Evolutionary conservation across 345 rosid genomes (phyloP).

Genomic region (Rhizophora apiculata): DNA sequence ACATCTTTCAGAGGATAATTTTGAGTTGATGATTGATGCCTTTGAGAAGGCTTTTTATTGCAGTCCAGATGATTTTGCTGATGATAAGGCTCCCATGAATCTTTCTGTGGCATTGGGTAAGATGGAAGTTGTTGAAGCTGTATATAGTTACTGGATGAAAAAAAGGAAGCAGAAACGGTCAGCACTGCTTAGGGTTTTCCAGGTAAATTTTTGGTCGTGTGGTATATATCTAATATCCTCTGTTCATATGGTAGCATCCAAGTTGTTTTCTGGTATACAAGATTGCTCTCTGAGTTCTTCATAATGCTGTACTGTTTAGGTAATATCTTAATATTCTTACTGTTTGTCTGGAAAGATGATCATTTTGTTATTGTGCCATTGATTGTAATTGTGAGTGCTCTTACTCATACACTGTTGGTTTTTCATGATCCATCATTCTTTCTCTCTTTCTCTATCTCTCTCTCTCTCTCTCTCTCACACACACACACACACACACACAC

Average conservation of each 20-base stretch:
- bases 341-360: no score
- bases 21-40: constrained; percentile 86
- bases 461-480: no score
- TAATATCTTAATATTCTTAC: no score
- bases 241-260: not conserved
- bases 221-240: not conserved
- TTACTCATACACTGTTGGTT: no score
- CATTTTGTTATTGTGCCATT: no score
- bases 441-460: no score
- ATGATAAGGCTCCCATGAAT: constrained; percentile 49
- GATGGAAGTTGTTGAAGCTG: constrained; percentile 67
- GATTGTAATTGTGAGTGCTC: no score
- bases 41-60: constrained; percentile 71
- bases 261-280: not conserved
- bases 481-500: no score
- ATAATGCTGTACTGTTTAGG: not conserved
- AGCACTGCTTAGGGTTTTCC: constrained; percentile 69
- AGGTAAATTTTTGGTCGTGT: constrained; percentile 46
- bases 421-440: no score
- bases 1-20: constrained; percentile 55
- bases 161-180: constrained; percentile 68
- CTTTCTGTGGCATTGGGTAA: constrained; percentile 45
- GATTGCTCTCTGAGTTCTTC: not conserved
- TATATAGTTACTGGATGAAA: constrained; percentile 63
- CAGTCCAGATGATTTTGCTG: constrained; percentile 46